Evolutionary conservation across 202 grass and related monocot species (phyloP).

Genomic region (Schoenoplectus tabernaemontani): DNA sequence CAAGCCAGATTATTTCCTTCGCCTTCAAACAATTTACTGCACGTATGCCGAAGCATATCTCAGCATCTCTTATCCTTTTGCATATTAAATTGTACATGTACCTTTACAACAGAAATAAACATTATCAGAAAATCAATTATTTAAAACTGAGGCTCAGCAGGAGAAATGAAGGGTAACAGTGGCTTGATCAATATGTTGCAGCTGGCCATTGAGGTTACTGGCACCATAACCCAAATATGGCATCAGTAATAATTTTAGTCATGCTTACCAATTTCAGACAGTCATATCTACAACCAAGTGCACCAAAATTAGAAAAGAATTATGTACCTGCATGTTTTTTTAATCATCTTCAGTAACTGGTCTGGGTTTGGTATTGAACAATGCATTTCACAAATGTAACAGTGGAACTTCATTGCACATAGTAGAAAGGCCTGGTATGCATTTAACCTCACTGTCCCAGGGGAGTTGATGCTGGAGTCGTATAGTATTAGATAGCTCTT

Average conservation of each 20-base stretch:
- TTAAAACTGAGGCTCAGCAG: not conserved
- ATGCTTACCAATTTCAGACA: not conserved
- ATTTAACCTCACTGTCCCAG: constrained; percentile 57
- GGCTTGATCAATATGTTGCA: not conserved
- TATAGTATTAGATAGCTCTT: constrained; percentile 87
- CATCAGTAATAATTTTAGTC: not conserved
- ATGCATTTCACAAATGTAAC: constrained; percentile 40
- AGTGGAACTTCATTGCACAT: constrained; percentile 94
- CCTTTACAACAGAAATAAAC: constrained; percentile 29
- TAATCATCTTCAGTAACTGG: constrained; percentile 45
- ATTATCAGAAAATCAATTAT: not conserved
- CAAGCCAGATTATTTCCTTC: constrained; percentile 67
- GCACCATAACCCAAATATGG: not conserved
- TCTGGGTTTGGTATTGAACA: constrained; percentile 21
- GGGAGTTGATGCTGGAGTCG: constrained; percentile 73
- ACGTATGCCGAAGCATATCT: constrained; percentile 24
- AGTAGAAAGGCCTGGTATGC: constrained; percentile 71
- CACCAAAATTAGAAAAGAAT: not conserved
- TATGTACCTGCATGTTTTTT: constrained; percentile 58
- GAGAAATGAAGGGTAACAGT: not conserved
- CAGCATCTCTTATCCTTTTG: constrained; percentile 33
- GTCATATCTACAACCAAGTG: not conserved
- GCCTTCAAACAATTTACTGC: constrained; percentile 41
- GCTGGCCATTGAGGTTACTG: not conserved
- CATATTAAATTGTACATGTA: constrained; percentile 63